Conservation (phyloP, 805 yeast species). For the Candida cerambycidarum region DNA sequence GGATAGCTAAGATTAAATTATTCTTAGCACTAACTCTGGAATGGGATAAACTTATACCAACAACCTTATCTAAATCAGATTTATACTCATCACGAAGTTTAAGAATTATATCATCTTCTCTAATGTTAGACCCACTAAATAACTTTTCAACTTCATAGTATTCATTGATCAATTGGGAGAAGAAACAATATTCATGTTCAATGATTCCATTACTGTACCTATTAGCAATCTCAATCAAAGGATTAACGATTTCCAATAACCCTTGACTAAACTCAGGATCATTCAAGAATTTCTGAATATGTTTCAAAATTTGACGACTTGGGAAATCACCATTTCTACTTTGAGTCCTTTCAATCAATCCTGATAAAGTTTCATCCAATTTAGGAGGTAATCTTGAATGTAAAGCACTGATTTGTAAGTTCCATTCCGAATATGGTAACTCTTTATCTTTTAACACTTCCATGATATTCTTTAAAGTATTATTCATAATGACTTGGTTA, state of each 20-base stretch:
- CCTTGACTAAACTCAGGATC: conserved; percentile 51
- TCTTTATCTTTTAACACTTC: conserved; percentile 74
- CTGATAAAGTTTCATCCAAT: conserved; percentile 65
- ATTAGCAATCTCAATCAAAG: conserved; percentile 68
- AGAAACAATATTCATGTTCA: conserved; percentile 79
- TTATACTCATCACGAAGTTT: conserved; percentile 85
- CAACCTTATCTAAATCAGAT: conserved; percentile 71
- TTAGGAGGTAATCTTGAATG: conserved; percentile 85
- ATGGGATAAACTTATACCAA: conserved; percentile 77
- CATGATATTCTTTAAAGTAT: conserved; percentile 71
- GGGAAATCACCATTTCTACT: conserved; percentile 86
- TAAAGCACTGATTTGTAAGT: conserved; percentile 77
- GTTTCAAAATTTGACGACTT: conserved; percentile 75
- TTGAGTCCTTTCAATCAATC: conserved; percentile 64
- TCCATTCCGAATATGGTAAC: conserved; percentile 94
- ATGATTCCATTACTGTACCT: conserved; percentile 73
- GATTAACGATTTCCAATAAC: conserved; percentile 52
- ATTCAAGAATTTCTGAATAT: conserved; percentile 59
- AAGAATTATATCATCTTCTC: conserved; percentile 89
- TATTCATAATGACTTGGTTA: conserved; percentile 90
- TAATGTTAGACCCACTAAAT: conserved; percentile 70
- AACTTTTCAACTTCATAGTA: conserved; percentile 76
- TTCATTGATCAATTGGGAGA: conserved; percentile 66
- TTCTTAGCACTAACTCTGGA: conserved; percentile 92
- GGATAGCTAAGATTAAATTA: conserved; percentile 80